Evolutionary conservation across 306 rosid species (phyloP), one percentile per base, ranked within the genome.

Genomic region (Fragaria ananassa): DNA sequence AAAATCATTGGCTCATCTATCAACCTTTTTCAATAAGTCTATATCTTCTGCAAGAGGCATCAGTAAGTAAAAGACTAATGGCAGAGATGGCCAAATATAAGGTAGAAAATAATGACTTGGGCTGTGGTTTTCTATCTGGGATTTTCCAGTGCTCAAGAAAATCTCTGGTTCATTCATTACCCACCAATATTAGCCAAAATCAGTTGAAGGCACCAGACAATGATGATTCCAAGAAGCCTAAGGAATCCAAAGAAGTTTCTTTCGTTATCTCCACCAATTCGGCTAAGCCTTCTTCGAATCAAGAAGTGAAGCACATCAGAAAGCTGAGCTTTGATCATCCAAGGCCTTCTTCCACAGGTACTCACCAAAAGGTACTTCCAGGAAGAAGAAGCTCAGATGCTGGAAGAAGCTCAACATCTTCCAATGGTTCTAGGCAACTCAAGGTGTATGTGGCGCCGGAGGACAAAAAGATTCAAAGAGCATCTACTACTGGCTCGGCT

Each of bases 111-210:
- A 65, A 56, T 75, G 87, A 83, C 8, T 31, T 84, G 46, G 93
- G 90, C 7, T 96, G 97, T 65, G 89, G 89, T 37, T 91, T 89
- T 35, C 66, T 96, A 61, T 89, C 88, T 8, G 88, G 85, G 70
- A 74, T 96, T 74, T 88, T 93, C 79, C 87, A 77, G 18, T 81
- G 81, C 69, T 81, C 81, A 3, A 91, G 86, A 78, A 93, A 93
- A 76, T 83, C 96, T 44, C 84, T 91, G 53, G 93, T 93, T 50
- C 89, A 89, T 83, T 96, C 97, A 50, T 81, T 96, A 2, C 93
- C 96, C 29, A 8, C 91, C 27, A 88, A 76, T 51, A 3, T 70
- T 42, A 63, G 61, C 83, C 80, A 66, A 57, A 76, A 70, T 74
- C 65, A 42, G 11, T 77, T 62, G 23, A 87, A 37, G 47, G 72